Evolutionary conservation across 2,329 filamentous ascomycete species (phyloP).

Genomic region (Botrytis squamosa): DNA sequence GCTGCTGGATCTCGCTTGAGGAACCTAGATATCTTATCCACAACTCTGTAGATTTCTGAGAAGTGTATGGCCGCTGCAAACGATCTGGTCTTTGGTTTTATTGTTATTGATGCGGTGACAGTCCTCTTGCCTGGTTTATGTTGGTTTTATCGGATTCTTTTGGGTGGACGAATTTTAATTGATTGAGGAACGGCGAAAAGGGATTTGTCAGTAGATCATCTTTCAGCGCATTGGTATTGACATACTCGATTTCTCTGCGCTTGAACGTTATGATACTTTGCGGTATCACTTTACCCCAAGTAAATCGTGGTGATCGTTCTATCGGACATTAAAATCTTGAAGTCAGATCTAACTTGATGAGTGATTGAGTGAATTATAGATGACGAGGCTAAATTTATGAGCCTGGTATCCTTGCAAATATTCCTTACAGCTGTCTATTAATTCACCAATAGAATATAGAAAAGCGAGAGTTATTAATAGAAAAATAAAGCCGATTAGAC

Average conservation of each 20-base stretch:
- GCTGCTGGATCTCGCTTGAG: no score
- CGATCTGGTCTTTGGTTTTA: no score
- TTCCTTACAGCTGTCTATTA: not conserved
- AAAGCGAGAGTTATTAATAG: not conserved
- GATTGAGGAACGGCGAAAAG: not conserved
- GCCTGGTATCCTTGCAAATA: not conserved
- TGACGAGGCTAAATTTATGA: not conserved
- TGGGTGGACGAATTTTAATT: not conserved
- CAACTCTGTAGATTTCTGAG: no score
- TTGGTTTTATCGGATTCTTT: not conserved
- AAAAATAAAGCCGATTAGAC: no score
- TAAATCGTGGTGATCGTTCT: not conserved
- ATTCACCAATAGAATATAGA: not conserved
- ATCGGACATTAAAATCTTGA: not conserved
- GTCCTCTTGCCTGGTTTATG: no score
- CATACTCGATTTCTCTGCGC: rapidly evolving
- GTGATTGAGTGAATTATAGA: not conserved
- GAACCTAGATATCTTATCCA: no score
- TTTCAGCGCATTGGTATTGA: no score
- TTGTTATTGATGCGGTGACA: no score
- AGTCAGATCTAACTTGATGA: rapidly evolving
- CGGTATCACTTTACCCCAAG: no score
- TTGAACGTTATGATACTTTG: not conserved
- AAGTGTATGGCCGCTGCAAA: no score
- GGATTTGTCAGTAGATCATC: not conserved